phyloP scores from a whole-genome alignment of 2,329 filamentous ascomycete species.

The Dothistroma pini region DNA sequence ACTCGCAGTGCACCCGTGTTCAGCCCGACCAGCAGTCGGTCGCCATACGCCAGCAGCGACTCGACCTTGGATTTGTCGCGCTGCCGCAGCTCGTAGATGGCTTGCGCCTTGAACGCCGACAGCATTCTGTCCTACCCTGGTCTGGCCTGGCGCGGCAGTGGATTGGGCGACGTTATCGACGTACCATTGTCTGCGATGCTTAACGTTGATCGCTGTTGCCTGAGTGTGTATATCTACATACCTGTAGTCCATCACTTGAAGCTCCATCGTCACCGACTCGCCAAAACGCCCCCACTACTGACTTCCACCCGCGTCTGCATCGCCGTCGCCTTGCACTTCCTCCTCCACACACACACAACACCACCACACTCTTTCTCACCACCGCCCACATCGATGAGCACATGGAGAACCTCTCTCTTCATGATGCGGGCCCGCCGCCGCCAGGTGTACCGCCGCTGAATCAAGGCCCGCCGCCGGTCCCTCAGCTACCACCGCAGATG shows the following conservation, averaged over 20 bases:
- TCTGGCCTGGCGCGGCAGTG: neutral
- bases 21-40: slow-evolving; percentile 85
- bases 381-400: slow-evolving; percentile 16
- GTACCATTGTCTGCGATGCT: slow-evolving; percentile 4
- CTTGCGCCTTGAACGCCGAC: slow-evolving; percentile 92
- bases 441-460: slow-evolving; percentile 22
- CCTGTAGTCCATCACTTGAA: neutral
- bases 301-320: neutral
- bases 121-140: slow-evolving; percentile 50
- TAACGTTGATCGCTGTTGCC: neutral
- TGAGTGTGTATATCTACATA: neutral
- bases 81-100: slow-evolving; percentile 93
- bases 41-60: slow-evolving; percentile 87
- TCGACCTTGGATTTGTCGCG: slow-evolving; percentile 98
- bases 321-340: slow-evolving; percentile 4
- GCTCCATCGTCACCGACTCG: neutral
- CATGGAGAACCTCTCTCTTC: slow-evolving; percentile 36
- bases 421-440: slow-evolving; percentile 31
- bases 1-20: slow-evolving; percentile 85
- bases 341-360: slow-evolving; percentile 13
- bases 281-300: slow-evolving; percentile 2
- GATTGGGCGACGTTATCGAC: slow-evolving; percentile 6
- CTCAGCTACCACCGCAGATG: slow-evolving; percentile 86
- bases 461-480: slow-evolving; percentile 37
- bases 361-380: slow-evolving; percentile 3